Conservation (phyloP, 441 rosid species). For the Adansonia rubrostipa region DNA sequence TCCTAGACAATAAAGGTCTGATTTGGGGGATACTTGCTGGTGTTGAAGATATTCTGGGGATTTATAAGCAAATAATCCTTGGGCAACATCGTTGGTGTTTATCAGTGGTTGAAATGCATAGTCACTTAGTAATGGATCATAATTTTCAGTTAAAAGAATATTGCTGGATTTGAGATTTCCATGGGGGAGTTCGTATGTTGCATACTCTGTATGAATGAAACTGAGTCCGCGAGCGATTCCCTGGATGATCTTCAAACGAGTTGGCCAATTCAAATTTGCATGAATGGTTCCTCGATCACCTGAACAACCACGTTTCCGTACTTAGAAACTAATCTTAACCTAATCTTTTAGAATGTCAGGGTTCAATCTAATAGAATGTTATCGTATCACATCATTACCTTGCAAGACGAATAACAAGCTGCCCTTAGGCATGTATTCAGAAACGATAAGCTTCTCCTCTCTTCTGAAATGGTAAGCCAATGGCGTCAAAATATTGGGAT, state of each 20-base stretch:
- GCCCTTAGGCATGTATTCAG: not conserved
- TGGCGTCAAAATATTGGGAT: too few species aligned
- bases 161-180: conserved; percentile 95
- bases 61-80: conserved; percentile 65
- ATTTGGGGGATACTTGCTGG: conserved; percentile 59
- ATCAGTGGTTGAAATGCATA: conserved; percentile 69
- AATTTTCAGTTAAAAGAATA: conserved; percentile 49
- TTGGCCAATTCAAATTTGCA: conserved; percentile 67
- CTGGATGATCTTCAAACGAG: conserved; percentile 60
- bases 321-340: too few species aligned
- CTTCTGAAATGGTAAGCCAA: too few species aligned
- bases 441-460: too few species aligned
- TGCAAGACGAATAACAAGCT: conserved; percentile 63
- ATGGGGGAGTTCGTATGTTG: conserved; percentile 67
- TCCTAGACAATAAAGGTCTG: conserved; percentile 82
- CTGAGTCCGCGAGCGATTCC: conserved; percentile 68
- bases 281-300: conserved; percentile 72
- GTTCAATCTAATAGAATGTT: too few species aligned
- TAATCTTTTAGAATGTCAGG: too few species aligned
- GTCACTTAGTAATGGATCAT: conserved; percentile 66
- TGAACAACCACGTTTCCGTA: conserved; percentile 23
- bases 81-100: conserved; percentile 47
- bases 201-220: conserved; percentile 61
- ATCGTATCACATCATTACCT: too few species aligned
- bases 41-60: conserved; percentile 56